phyloP scores from a whole-genome alignment of 2,329 filamentous ascomycete species.

The Beauveria medogensis region DNA sequence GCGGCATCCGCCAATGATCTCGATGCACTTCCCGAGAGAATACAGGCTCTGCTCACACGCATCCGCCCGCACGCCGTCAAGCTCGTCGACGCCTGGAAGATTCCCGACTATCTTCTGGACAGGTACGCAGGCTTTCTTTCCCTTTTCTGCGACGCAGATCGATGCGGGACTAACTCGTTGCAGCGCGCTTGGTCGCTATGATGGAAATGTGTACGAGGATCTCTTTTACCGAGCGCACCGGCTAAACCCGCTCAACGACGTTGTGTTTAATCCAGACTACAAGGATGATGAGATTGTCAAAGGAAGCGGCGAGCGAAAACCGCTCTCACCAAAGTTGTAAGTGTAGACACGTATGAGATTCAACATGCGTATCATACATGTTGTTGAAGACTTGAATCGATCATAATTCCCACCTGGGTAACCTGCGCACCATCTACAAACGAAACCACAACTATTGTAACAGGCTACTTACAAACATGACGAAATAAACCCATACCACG shows the following conservation, averaged over 20 bases:
- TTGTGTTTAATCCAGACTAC: slow-evolving; percentile 67
- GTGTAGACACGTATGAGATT: neutral
- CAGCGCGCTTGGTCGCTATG: slow-evolving; percentile 54
- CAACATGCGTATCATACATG: neutral
- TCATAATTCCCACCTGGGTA: too few relatives aligned
- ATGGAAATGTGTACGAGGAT: slow-evolving; percentile 72
- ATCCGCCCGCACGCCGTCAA: slow-evolving; percentile 65
- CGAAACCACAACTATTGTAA: too few relatives aligned
- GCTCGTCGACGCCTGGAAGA: slow-evolving; percentile 67
- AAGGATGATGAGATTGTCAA: slow-evolving; percentile 23
- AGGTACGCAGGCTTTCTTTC: slow-evolving; percentile 24
- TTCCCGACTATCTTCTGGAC: slow-evolving; percentile 72
- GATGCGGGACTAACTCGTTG: neutral
- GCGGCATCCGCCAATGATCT: slow-evolving; percentile 1
- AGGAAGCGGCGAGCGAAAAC: slow-evolving; percentile 6
- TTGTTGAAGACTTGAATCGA: too few relatives aligned
- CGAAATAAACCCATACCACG: too few relatives aligned
- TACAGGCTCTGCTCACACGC: slow-evolving; percentile 42
- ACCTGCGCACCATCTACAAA: too few relatives aligned
- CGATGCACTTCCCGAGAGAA: neutral
- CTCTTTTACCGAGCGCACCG: slow-evolving; percentile 65
- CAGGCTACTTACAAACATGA: too few relatives aligned
- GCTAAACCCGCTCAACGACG: slow-evolving; percentile 64
- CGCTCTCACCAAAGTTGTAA: slow-evolving; percentile 3
- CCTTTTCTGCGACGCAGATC: too few relatives aligned